Percentiles rank a stretch among this genome's conserved stretches.
Evolutionary conservation across 1,284 basidiomycete species (phyloP).

Genomic region (Chiua sp.): DNA sequence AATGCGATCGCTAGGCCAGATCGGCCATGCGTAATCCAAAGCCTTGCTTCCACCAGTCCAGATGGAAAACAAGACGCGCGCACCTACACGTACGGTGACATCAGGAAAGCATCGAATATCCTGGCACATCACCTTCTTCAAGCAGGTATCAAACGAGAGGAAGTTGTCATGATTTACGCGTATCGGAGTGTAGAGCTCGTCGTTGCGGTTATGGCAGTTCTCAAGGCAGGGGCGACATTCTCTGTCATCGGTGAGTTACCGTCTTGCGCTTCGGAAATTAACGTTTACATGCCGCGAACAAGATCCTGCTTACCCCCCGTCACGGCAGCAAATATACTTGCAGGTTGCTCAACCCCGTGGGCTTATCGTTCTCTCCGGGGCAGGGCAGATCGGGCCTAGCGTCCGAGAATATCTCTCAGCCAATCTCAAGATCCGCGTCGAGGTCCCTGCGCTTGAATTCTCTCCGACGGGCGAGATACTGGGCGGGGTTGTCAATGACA

Average conservation of each 20-base stretch:
- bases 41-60: conserved; percentile 52
- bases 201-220: conserved; percentile 95
- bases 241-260: conserved; percentile 86
- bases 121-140: conserved; percentile 91
- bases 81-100: conserved; percentile 81
- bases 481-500: conserved; percentile 60
- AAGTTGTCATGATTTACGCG: conserved; percentile 99
- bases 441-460: conserved; percentile 91
- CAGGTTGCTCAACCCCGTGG: conserved; percentile 95
- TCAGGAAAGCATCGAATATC: conserved; percentile 88
- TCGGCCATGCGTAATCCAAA: conserved; percentile 84
- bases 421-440: conserved; percentile 89
- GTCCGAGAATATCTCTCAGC: conserved; percentile 88
- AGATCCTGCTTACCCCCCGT: conserved; percentile 98
- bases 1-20: conserved; percentile 84
- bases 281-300: conserved; percentile 1
- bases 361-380: conserved; percentile 90
- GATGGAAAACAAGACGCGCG: conserved; percentile 57
- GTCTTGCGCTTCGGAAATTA: not conserved
- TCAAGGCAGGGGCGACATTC: conserved; percentile 98
- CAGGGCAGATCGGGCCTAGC: conserved; percentile 81
- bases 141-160: conserved; percentile 88
- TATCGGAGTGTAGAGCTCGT: conserved; percentile 97
- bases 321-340: conserved; percentile 95
- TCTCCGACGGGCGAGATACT: conserved; percentile 64